These are phyloP conservation scores for Rhizophora apiculata DNA, from an alignment of 345 rosid genomes.

Conservation along the genomic window DNA sequence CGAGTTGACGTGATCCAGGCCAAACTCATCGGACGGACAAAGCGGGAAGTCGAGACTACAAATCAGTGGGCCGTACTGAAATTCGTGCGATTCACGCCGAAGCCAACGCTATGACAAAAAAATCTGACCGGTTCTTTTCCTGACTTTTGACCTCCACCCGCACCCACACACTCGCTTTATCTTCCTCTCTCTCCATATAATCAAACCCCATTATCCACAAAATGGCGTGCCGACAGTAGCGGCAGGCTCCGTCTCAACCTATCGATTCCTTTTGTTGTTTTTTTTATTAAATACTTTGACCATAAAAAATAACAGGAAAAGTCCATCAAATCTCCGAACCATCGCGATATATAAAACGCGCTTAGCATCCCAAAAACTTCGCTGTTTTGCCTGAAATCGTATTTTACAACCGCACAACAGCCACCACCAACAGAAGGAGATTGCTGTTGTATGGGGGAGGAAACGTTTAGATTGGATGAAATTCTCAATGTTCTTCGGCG, in stretches of 20 bases:
- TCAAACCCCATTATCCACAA: background rate
- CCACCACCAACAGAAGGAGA: background rate
- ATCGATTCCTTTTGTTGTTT: background rate
- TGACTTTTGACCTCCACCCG: slow-evolving; percentile 14
- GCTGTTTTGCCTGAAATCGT: too few relatives aligned
- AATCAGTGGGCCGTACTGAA: too few relatives aligned
- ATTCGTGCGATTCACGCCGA: too few relatives aligned
- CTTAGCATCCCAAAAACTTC: background rate
- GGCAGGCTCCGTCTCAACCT: background rate
- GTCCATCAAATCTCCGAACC: background rate
- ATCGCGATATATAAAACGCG: background rate
- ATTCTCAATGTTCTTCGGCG: background rate
- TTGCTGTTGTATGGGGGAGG: background rate
- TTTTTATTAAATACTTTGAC: background rate
- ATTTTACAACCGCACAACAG: background rate
- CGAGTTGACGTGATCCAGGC: background rate
- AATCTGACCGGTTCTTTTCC: slow-evolving; percentile 15
- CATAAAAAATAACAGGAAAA: background rate
- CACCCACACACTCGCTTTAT: too few relatives aligned
- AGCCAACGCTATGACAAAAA: background rate
- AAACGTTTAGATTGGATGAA: slow-evolving; percentile 15
- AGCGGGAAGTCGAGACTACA: background rate
- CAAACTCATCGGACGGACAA: background rate
- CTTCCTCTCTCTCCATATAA: background rate
- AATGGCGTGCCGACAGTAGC: slow-evolving; percentile 16